These are phyloP conservation scores for Aspergillus intermedius DNA, from an alignment of 2,329 filamentous ascomycete species.

Conservation along the genomic window DNA sequence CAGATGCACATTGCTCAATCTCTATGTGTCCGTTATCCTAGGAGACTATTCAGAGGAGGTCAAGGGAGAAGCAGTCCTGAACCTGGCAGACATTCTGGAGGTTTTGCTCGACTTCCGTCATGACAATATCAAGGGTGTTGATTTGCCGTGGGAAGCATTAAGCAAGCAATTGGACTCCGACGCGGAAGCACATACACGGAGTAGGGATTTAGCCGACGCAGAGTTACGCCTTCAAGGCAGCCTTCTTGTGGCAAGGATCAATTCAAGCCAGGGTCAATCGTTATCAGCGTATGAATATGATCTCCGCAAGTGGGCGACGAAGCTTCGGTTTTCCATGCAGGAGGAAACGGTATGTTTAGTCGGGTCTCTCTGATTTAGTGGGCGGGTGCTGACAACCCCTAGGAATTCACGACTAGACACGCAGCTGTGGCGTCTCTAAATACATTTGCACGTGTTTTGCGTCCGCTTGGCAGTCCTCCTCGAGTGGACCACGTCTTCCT, in stretches of 20 bases:
- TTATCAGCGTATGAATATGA: constrained; percentile 14
- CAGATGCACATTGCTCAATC: constrained; percentile 15
- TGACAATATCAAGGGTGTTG: constrained; percentile 13
- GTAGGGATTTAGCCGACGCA: constrained; percentile 31
- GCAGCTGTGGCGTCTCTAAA: constrained; percentile 31
- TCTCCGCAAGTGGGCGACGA: constrained; percentile 26
- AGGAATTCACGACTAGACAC: constrained; percentile 36
- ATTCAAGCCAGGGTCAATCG: constrained; percentile 7
- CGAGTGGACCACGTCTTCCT: constrained; percentile 37
- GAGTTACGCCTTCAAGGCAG: constrained; percentile 33
- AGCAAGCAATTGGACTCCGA: constrained; percentile 19
- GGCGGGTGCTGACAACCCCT: constrained; percentile 3
- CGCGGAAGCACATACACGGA: constrained; percentile 22
- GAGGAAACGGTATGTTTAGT: constrained; percentile 35
- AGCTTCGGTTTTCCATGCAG: constrained; percentile 32
- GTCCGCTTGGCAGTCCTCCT: constrained; percentile 13
- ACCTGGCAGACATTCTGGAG: constrained; percentile 29
- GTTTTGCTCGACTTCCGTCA: constrained; percentile 15
- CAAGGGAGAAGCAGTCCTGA: constrained; percentile 24
- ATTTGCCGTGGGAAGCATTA: constrained; percentile 23
- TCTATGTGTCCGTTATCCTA: constrained; percentile 29
- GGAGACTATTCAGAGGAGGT: constrained; percentile 18
- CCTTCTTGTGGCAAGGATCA: constrained; percentile 24
- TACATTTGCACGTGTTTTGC: constrained; percentile 40
- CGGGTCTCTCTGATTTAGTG: background rate